phyloP scores from a whole-genome alignment of 1,139 yeast genomes.

The Insectozyma bohioensis region DNA sequence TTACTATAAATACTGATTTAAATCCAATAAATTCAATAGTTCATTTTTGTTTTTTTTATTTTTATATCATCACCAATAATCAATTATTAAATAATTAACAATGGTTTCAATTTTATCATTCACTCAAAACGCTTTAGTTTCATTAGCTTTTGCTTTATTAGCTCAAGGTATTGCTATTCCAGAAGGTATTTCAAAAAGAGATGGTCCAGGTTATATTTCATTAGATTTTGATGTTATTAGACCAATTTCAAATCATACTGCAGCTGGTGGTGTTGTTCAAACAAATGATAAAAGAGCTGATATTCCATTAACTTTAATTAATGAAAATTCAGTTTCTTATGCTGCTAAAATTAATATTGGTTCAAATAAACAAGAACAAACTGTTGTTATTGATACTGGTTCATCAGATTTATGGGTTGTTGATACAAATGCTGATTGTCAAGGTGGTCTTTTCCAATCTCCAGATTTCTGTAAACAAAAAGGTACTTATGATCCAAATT shows the following conservation, averaged over 20 bases:
- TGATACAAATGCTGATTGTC: constrained; percentile 9
- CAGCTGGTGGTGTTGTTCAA: constrained; percentile 48
- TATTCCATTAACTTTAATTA: constrained; percentile 4
- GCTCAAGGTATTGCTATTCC: constrained; percentile 13
- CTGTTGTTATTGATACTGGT: constrained; percentile 20
- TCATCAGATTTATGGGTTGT: constrained; percentile 32
- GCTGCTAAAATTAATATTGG: constrained; percentile 11
- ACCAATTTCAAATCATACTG: constrained; percentile 8
- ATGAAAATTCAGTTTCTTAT: constrained; percentile 2
- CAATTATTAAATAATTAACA: neutral
- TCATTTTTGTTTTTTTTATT: neutral
- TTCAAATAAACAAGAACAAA: constrained; percentile 14
- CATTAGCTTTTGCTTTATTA: constrained; percentile 12
- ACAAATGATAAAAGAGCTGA: constrained; percentile 3
- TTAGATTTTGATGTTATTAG: constrained; percentile 12
- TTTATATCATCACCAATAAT: too few species aligned
- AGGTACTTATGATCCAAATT: constrained; percentile 8
- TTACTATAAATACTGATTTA: too few species aligned
- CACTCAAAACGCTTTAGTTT: constrained; percentile 11
- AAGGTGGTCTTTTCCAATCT: too few species aligned
- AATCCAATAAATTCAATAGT: neutral
- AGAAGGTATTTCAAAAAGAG: constrained; percentile 8
- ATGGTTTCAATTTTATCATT: constrained; percentile 13
- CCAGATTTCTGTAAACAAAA: constrained; percentile 7
- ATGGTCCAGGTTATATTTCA: constrained; percentile 10